Evolutionary conservation across 164 flowering plant genomes (phyloP), one percentile per base, ranked within the genome.

Genomic region (Umbellularia californica): DNA sequence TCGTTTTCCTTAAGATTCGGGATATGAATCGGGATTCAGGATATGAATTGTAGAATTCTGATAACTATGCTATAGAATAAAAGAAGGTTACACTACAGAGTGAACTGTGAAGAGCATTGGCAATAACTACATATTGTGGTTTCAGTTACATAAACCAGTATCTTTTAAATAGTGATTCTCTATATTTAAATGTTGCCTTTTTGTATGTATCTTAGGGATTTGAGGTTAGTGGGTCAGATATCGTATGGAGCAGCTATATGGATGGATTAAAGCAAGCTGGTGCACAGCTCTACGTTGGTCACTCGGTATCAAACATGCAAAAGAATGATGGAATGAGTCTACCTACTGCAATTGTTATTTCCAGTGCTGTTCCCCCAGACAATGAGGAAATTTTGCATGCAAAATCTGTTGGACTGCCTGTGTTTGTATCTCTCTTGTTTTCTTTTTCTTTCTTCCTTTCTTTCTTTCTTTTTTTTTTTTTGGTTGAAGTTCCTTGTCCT

Each of bases 141-240:
- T 55, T 55, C 60, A 14, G 60, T 55, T 55, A 55, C 20, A 55
- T 55, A 19, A 55, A 19, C 60, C 60, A 55, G 60, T 25, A 25
- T 64, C 10, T 25, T 22, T 64, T 64, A 15, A 64, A 64, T 64
- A 24, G 30, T 2, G 28, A 14, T 64, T 64, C 67, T 33, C 19
- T 65, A 15, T 15, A 2, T 67, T 3, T 30, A 33, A 33, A 30
- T 30, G 17, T 66, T 52, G 28, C 51, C 2, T 66, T 2, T 65
- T 47, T 71, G 23, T 72, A 30, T 20, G 47, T 24, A 50, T 67
- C 20, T 69, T 70, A 85, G 88, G 89, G 85, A 27, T 83, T 73
- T 70, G 83, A 79, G 76, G 87, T 83, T 60, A 85, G 87, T 63
- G 89, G 89, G 14, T 87, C 88, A 60, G 89, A 87, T 71, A 70